phyloP scores from a whole-genome alignment of 2,329 filamentous ascomycete species.

The Colletotrichum tropicale region DNA sequence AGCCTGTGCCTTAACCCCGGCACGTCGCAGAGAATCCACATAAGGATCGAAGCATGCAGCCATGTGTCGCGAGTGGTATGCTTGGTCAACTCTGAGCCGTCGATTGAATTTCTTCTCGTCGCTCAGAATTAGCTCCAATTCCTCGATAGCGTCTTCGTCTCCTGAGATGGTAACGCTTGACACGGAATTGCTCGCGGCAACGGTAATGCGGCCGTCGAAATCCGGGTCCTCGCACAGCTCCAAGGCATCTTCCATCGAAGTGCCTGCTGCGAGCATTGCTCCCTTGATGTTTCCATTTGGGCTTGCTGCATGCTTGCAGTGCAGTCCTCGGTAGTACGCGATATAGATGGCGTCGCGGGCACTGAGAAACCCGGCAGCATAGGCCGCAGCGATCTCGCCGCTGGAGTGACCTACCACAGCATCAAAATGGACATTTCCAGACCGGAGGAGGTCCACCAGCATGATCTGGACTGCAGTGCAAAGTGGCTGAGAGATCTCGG shows the following conservation, averaged over 20 bases:
- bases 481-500: slow-evolving; percentile 11
- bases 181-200: slow-evolving; percentile 28
- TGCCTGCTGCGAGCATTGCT: slow-evolving; percentile 28
- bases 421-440: slow-evolving; percentile 35
- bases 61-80: slow-evolving; percentile 36
- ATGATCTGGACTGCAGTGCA: slow-evolving; percentile 25
- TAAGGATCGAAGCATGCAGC: not conserved
- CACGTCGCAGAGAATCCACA: not conserved
- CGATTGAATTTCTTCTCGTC: slow-evolving; percentile 22
- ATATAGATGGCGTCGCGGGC: slow-evolving; percentile 27
- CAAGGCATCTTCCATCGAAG: slow-evolving; percentile 20
- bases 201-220: slow-evolving; percentile 20
- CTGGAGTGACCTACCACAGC: slow-evolving; percentile 52
- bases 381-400: slow-evolving; percentile 55
- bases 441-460: slow-evolving; percentile 27
- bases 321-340: slow-evolving; percentile 25
- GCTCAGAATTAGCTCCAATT: slow-evolving; percentile 24
- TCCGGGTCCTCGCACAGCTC: not conserved
- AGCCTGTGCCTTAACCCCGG: slow-evolving; percentile 22
- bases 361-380: slow-evolving; percentile 47
- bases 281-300: slow-evolving; percentile 11
- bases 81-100: slow-evolving; percentile 26
- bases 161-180: slow-evolving; percentile 29
- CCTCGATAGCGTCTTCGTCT: slow-evolving; percentile 29
- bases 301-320: not conserved